Evolutionary conservation across 1,284 basidiomycete genomes (phyloP).

Genomic region (Ganoderma lingzhi): DNA sequence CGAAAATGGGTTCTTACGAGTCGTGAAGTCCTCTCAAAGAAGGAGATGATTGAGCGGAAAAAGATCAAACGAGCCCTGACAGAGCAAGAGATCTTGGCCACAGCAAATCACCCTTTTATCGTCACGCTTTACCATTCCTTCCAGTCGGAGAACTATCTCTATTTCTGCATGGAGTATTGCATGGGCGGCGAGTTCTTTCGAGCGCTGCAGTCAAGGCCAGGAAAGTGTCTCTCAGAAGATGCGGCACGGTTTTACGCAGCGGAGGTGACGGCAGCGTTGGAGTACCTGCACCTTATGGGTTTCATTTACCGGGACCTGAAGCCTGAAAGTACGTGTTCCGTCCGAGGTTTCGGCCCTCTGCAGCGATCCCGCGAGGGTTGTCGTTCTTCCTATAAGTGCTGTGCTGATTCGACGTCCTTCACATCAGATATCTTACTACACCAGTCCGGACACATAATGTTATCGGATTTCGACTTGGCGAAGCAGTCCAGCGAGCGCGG

Average conservation of each 20-base stretch:
- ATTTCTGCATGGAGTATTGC: conserved; percentile 99
- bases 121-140: conserved; percentile 98
- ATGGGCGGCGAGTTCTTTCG: conserved; percentile 99
- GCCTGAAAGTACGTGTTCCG: conserved; percentile 87
- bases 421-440: conserved; percentile 94
- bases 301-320: conserved; percentile 99
- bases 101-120: conserved; percentile 97
- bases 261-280: conserved; percentile 97
- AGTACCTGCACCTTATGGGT: conserved; percentile 98
- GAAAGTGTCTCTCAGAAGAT: conserved; percentile 95
- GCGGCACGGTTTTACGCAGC: conserved; percentile 98
- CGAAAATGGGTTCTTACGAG: conserved; percentile 15
- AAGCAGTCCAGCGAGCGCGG: conserved; percentile 92
- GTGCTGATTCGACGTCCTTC: conserved; percentile 19
- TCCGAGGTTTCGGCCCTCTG: conserved; percentile 7
- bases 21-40: conserved; percentile 87
- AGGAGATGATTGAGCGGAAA: conserved; percentile 98
- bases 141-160: conserved; percentile 96
- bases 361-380: conserved; percentile 24
- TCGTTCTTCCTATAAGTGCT: conserved; percentile 11
- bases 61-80: conserved; percentile 97
- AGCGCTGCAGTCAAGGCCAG: conserved; percentile 92
- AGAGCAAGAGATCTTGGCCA: conserved; percentile 96
- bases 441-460: conserved; percentile 98
- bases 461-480: conserved; percentile 99